Base-by-base conservation (phyloP, 768 basidiomycete genomes). In the Russula griseocarnosa region DNA sequence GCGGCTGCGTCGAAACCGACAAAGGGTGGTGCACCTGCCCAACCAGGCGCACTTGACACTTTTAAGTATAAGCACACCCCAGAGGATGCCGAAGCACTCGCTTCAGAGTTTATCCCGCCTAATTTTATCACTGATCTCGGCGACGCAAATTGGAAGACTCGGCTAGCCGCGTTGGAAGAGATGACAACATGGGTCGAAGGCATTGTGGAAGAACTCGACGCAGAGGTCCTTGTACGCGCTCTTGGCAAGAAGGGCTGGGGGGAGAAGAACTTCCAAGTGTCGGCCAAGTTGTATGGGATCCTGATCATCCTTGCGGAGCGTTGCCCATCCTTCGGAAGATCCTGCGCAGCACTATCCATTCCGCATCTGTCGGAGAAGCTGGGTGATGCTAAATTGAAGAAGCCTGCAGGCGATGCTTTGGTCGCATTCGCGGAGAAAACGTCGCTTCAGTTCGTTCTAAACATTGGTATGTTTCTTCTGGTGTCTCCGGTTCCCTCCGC, bases 211-310 rank as follows among this genome's bases (percentile, higher is more conserved):
- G 78, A 80, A 0, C 76, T 91, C 1, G 96, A 99, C 68, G 86
- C 88, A 14, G 97, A 99, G 74, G 85, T 99, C 5, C 70, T 99
- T 42, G 84, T 98, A 22, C 82, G 96, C 28, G 87, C 90, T 68
- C 76, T 98, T 63, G 87, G 84, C 4, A 98, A 96, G 79, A 93
- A 91, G 67, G 94, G 95, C 3, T 98, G 94, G 94, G 83, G 81
- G n/a, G 97, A 99, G 77, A 98, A 97, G 80, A 99, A 98, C 71
- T 99, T 99, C 69, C 96, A 99, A 79, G 95, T 99, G 52, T 94
- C 92, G 7, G 79, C 87, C 18, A 98, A 95, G 74, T 74, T 98
- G 55, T 98, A 94, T 74, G 86, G 82, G 28, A 84, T 94, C 59
- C 80, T 98, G 69, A 75, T 71, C 44, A 70, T 83, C 10, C 82